phyloP scores from a whole-genome alignment of 2,329 filamentous ascomycete species.

The Fusarium camptoceras region DNA sequence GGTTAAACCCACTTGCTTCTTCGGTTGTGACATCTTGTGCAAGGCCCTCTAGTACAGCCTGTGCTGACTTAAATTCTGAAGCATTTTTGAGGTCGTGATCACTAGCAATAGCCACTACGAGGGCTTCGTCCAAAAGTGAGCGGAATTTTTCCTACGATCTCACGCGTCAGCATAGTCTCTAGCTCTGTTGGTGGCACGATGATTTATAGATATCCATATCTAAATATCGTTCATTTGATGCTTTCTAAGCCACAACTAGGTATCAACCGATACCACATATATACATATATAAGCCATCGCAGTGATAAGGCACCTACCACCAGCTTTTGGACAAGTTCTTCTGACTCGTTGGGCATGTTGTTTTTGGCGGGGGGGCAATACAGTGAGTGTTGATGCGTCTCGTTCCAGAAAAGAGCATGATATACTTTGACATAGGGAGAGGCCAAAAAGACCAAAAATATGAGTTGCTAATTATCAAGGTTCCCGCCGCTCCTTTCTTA shows the following conservation, averaged over 20 bases:
- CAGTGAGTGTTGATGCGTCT: constrained; percentile 20
- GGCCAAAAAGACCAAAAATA: neutral
- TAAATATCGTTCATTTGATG: constrained; percentile 2
- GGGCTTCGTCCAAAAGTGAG: constrained; percentile 79
- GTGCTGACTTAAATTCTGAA: constrained; percentile 64
- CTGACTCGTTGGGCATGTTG: constrained; percentile 41
- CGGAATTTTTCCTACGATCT: constrained; percentile 73
- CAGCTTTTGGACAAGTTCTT: constrained; percentile 44
- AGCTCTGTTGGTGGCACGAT: neutral
- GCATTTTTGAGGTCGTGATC: constrained; percentile 75
- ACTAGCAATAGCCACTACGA: constrained; percentile 78
- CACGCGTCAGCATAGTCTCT: constrained; percentile 23
- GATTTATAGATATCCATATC: constrained; percentile 4
- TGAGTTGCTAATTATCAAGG: neutral
- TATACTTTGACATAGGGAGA: constrained; percentile 16
- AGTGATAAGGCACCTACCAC: constrained; percentile 45
- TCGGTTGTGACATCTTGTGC: constrained; percentile 73
- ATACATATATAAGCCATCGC: neutral
- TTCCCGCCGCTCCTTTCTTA: constrained; percentile 2
- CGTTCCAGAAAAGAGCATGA: constrained; percentile 39
- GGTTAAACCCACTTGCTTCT: constrained; percentile 81
- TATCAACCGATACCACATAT: neutral
- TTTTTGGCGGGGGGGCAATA: constrained; percentile 23
- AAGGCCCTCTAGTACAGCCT: constrained; percentile 71
- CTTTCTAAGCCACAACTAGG: constrained; percentile 8